These are phyloP conservation scores for Hordeum vulgare DNA, from an alignment of 176 grass and related monocot genomes.

Conservation along the genomic window MorexV3_pseudomolecules_assembly NC_058521.1:385786252-385786751, in stretches of 20 bases:
- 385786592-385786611: neutral
- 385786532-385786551: too few relatives aligned
- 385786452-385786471: neutral
- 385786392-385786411: conserved; percentile 98
- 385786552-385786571: too few relatives aligned
- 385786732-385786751: conserved; percentile 87
- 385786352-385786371: conserved; percentile 91
- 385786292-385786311: conserved; percentile 90
- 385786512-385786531: too few relatives aligned
- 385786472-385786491: neutral
- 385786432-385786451: neutral
- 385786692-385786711: neutral
- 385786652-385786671: neutral
- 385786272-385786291: conserved; percentile 95
- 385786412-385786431: conserved; percentile 41
- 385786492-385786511: too few relatives aligned
- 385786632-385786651: neutral
- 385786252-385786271: conserved; percentile 98
- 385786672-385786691: neutral
- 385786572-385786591: neutral
- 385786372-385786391: conserved; percentile 99
- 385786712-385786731: neutral
- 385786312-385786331: conserved; percentile 93
- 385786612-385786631: conserved; percentile 4
- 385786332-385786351: conserved; percentile 97